phyloP scores from a whole-genome alignment of 768 basidiomycete species.

The Tulasnella sp. region DNA sequence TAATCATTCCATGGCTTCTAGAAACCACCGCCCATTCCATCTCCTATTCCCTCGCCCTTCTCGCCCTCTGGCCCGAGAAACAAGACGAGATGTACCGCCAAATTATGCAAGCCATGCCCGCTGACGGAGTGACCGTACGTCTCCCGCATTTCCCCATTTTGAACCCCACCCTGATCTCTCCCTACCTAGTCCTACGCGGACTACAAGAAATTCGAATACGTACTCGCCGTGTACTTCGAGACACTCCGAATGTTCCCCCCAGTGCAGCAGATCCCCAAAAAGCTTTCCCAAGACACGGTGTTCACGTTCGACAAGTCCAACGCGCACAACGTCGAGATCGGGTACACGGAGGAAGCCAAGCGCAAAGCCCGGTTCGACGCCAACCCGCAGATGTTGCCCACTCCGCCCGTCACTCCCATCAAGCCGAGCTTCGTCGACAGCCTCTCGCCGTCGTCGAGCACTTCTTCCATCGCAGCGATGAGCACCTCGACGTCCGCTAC shows the following conservation, averaged over 20 bases:
- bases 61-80: constrained; percentile 35
- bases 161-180: background rate
- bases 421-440: background rate
- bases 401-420: background rate
- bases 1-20: constrained; percentile 16
- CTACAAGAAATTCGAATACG: background rate
- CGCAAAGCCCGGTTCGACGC: background rate
- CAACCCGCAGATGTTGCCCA: background rate
- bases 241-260: constrained; percentile 2
- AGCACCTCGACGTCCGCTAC: background rate
- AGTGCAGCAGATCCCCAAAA: constrained; percentile 13
- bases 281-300: constrained; percentile 1
- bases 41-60: constrained; percentile 36
- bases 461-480: background rate
- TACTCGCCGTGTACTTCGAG: background rate
- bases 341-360: background rate
- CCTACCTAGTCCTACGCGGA: background rate
- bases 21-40: constrained; percentile 43
- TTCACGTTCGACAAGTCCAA: constrained; percentile 7
- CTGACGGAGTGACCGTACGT: constrained; percentile 15
- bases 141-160: background rate
- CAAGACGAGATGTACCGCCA: constrained; percentile 40
- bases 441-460: background rate
- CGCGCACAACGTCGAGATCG: constrained; percentile 5
- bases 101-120: constrained; percentile 30